Percentiles rank a stretch among this genome's conserved stretches.
Conservation (phyloP, 2,329 filamentous ascomycete genomes). For the Bertia moriformis region DNA sequence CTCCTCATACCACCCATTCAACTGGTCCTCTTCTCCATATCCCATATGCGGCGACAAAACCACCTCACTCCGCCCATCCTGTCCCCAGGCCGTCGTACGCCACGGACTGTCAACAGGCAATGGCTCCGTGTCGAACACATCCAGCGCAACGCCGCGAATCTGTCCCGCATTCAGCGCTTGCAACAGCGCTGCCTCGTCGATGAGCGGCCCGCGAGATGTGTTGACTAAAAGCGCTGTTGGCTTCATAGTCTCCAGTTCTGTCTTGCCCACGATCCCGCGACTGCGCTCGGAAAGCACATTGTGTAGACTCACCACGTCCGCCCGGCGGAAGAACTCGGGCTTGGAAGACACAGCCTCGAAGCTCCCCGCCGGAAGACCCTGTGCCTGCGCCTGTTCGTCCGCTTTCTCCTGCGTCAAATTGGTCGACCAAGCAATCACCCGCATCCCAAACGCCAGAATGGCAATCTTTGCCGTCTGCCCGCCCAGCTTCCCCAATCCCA, state of each 20-base stretch:
- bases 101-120: constrained; percentile 34
- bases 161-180: constrained; percentile 24
- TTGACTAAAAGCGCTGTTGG: constrained; percentile 33
- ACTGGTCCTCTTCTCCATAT: constrained; percentile 37
- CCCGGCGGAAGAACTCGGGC: constrained; percentile 27
- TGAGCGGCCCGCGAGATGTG: constrained; percentile 35
- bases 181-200: constrained; percentile 35
- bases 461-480: constrained; percentile 33
- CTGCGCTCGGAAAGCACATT: constrained; percentile 36
- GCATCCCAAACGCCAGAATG: constrained; percentile 38
- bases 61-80: constrained; percentile 30
- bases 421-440: constrained; percentile 37
- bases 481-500: constrained; percentile 39
- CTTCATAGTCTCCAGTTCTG: constrained; percentile 35
- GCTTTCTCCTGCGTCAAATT: constrained; percentile 39
- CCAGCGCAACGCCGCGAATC: constrained; percentile 36
- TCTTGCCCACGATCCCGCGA: constrained; percentile 27
- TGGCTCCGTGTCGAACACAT: constrained; percentile 43
- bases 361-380: constrained; percentile 26
- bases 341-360: constrained; percentile 31
- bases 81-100: constrained; percentile 37
- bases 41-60: constrained; percentile 44
- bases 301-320: constrained; percentile 42
- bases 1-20: constrained; percentile 40
- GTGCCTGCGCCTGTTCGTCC: constrained; percentile 27